These are phyloP conservation scores for Rhododendron molle DNA, from an alignment of 148 eudicot species.

Conservation along the genomic window DNA sequence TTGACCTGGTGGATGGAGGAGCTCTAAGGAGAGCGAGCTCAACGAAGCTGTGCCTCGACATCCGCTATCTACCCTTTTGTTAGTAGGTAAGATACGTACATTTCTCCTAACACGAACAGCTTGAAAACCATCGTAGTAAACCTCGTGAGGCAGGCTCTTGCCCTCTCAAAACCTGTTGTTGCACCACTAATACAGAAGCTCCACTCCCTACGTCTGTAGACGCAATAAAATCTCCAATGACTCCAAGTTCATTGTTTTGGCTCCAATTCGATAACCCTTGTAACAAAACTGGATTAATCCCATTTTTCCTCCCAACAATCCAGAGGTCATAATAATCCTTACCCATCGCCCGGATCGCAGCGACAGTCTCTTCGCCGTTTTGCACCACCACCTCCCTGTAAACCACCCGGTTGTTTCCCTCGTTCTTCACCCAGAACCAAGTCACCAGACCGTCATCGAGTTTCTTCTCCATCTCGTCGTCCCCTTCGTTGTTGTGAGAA, in stretches of 20 bases:
- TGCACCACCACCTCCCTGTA: conserved; percentile 72
- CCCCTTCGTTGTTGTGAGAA: conserved; percentile 36
- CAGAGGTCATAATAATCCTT: conserved; percentile 49
- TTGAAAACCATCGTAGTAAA: conserved; percentile 1
- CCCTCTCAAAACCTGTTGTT: conserved; percentile 76
- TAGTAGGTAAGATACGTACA: background rate
- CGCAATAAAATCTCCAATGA: conserved; percentile 65
- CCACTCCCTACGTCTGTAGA: conserved; percentile 41
- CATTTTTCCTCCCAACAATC: conserved; percentile 74
- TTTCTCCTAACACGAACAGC: background rate
- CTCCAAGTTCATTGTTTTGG: conserved; percentile 58
- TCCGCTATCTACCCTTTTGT: background rate
- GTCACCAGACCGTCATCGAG: conserved; percentile 83
- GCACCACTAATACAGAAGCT: conserved; percentile 69
- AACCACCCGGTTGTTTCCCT: conserved; percentile 47
- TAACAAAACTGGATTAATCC: conserved; percentile 51
- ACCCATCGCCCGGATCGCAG: conserved; percentile 53
- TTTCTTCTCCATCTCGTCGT: conserved; percentile 58
- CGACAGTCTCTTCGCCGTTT: conserved; percentile 59
- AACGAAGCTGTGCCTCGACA: background rate
- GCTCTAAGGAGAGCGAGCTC: no score
- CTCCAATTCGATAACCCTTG: conserved; percentile 66
- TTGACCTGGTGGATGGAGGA: no score
- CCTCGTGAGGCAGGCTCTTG: conserved; percentile 12
- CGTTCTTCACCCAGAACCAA: conserved; percentile 88